A percentile compares a stretch with the other conserved stretches of the same genome.
Evolutionary conservation across 1,284 basidiomycete genomes (phyloP).

Genomic region (Apiotrichum mycotoxinovorans): DNA sequence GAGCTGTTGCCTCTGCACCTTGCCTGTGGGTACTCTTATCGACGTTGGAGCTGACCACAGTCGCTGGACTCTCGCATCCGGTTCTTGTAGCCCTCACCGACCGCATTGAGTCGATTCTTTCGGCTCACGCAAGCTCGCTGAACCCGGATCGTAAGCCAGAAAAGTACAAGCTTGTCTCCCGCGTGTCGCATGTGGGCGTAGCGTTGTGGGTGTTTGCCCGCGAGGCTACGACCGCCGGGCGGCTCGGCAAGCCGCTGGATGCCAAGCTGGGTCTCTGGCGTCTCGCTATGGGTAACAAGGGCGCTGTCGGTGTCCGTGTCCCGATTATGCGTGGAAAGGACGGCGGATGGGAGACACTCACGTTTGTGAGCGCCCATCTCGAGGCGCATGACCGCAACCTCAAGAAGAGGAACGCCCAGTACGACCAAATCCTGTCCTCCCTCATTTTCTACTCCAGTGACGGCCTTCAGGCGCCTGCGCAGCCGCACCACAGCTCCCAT

Average conservation of each 20-base stretch:
- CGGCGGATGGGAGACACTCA: constrained; percentile 68
- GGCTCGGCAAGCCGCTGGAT: constrained; percentile 33
- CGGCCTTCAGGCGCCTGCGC: constrained; percentile 53
- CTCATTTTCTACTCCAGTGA: constrained; percentile 70
- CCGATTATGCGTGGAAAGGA: constrained; percentile 58
- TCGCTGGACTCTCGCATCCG: constrained; percentile 36
- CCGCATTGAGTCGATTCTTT: constrained; percentile 43
- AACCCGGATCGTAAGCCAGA: constrained; percentile 28
- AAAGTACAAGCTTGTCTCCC: constrained; percentile 37
- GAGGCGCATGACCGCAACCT: constrained; percentile 76
- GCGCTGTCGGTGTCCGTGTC: constrained; percentile 84
- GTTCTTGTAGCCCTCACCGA: constrained; percentile 38
- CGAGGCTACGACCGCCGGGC: constrained; percentile 32
- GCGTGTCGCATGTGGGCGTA: constrained; percentile 43
- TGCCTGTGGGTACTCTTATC: constrained; percentile 33
- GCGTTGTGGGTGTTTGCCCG: constrained; percentile 49
- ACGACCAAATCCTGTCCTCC: constrained; percentile 69
- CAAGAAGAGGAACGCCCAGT: constrained; percentile 70
- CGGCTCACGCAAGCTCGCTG: constrained; percentile 40
- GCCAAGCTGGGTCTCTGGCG: constrained; percentile 44
- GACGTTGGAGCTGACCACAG: constrained; percentile 18
- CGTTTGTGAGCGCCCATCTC: constrained; percentile 92
- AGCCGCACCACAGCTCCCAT: constrained; percentile 75
- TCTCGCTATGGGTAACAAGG: constrained; percentile 85
- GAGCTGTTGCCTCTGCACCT: constrained; percentile 68